Evolutionary conservation across 345 rosid species (phyloP).

Genomic region (Salix dunnii): DNA sequence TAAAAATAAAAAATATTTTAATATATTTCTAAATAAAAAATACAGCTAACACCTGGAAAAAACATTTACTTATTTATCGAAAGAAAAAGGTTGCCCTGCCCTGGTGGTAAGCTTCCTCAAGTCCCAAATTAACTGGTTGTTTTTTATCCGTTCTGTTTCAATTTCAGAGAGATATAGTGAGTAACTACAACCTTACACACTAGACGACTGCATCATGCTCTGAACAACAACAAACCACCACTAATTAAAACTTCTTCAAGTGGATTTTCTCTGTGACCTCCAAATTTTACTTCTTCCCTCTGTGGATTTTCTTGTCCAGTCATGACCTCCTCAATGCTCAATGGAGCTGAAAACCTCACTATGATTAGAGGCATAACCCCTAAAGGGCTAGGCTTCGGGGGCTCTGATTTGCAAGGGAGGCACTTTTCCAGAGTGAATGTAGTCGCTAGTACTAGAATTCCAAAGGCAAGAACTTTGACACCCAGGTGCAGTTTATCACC

Average conservation of each 20-base stretch:
- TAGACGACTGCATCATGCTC: neutral
- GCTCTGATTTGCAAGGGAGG: constrained; percentile 46
- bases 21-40: too few relatives aligned
- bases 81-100: too few relatives aligned
- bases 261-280: constrained; percentile 10
- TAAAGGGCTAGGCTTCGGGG: constrained; percentile 34
- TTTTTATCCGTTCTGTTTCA: neutral
- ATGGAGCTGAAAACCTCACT: constrained; percentile 57
- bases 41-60: too few relatives aligned
- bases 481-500: constrained; percentile 67
- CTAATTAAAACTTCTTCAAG: neutral
- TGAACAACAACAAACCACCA: neutral
- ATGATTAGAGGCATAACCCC: constrained; percentile 35
- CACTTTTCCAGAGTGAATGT: constrained; percentile 31
- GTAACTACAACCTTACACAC: constrained; percentile 1
- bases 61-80: too few relatives aligned
- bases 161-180: neutral
- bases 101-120: neutral
- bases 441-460: constrained; percentile 24
- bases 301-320: constrained; percentile 9
- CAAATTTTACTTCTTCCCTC: neutral
- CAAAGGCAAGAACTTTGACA: constrained; percentile 29
- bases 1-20: too few relatives aligned
- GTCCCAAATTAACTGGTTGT: neutral
- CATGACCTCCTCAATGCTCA: constrained; percentile 73